These are phyloP conservation scores for Fraxinus pennsylvanica DNA, from an alignment of 257 asterid genomes.

Conservation along the genomic window DNA sequence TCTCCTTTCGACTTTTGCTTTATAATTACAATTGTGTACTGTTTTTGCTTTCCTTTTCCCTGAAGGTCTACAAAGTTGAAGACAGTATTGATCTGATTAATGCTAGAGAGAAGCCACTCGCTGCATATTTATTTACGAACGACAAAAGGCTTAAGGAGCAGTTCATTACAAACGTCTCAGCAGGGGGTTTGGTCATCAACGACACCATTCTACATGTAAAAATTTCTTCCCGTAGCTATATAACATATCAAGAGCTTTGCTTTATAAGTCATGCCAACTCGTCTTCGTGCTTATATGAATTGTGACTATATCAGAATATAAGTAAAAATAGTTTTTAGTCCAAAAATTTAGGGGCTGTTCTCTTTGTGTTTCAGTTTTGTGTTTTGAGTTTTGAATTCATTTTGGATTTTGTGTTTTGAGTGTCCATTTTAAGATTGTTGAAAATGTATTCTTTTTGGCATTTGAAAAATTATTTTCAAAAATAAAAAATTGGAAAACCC, in stretches of 20 bases:
- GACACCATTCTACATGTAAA: slow-evolving; percentile 40
- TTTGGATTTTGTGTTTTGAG: too few relatives aligned
- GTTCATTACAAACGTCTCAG: slow-evolving; percentile 56
- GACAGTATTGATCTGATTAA: slow-evolving; percentile 55
- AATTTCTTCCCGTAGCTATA: too few relatives aligned
- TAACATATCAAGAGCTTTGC: neutral
- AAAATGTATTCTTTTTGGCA: too few relatives aligned
- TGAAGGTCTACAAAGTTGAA: slow-evolving; percentile 67
- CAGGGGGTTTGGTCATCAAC: slow-evolving; percentile 72
- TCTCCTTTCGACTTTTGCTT: too few relatives aligned
- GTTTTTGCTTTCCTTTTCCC: neutral
- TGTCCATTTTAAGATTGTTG: too few relatives aligned
- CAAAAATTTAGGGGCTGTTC: neutral
- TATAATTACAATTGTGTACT: too few relatives aligned
- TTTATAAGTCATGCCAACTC: neutral
- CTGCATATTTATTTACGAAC: slow-evolving; percentile 79
- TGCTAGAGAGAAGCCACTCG: slow-evolving; percentile 83
- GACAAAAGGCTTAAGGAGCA: slow-evolving; percentile 73
- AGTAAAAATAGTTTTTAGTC: neutral
- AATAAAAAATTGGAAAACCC: too few relatives aligned
- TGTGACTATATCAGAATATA: neutral
- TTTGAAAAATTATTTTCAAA: too few relatives aligned
- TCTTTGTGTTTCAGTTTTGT: too few relatives aligned
- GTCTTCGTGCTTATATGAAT: neutral
- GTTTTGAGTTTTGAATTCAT: too few relatives aligned